A percentile compares a stretch with the other conserved stretches of the same genome.
These are phyloP conservation scores for Aspergillus olivimuriae DNA, from an alignment of 495 filamentous ascomycete species.

Conservation along the genomic window DNA sequence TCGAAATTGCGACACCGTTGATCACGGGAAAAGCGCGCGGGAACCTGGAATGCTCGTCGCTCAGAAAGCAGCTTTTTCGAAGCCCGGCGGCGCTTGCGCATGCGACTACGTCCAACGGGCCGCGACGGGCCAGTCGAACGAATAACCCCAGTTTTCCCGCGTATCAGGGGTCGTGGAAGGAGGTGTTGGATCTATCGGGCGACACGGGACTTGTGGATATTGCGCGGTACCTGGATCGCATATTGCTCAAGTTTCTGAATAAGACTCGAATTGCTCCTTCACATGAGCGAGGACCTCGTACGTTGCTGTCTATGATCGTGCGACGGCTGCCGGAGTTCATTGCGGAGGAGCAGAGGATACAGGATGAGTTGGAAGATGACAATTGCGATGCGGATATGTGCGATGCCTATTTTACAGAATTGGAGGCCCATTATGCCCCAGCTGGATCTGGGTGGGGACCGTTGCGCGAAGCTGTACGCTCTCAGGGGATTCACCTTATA, in stretches of 20 bases:
- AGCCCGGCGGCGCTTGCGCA: slow-evolving; percentile 4
- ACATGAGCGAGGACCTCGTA: slow-evolving; percentile 33
- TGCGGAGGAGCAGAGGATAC: slow-evolving; percentile 48
- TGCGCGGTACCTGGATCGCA: slow-evolving; percentile 29
- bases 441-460: slow-evolving; percentile 55
- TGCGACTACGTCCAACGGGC: slow-evolving; percentile 1
- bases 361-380: slow-evolving; percentile 46
- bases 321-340: slow-evolving; percentile 61
- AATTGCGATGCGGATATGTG: slow-evolving; percentile 41
- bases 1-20: slow-evolving; percentile 40
- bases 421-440: slow-evolving; percentile 53
- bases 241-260: slow-evolving; percentile 33
- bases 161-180: slow-evolving; percentile 37
- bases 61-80: slow-evolving; percentile 16
- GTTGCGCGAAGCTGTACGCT: slow-evolving; percentile 56
- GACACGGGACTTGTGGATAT: slow-evolving; percentile 33
- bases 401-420: slow-evolving; percentile 55
- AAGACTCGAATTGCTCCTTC: slow-evolving; percentile 22
- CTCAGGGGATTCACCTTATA: slow-evolving; percentile 59
- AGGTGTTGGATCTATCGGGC: slow-evolving; percentile 28
- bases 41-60: slow-evolving; percentile 4
- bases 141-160: slow-evolving; percentile 17
- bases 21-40: slow-evolving; percentile 34
- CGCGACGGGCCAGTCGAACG: slow-evolving; percentile 11
- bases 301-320: slow-evolving; percentile 60